Evolutionary conservation across 257 asterid genomes (phyloP).

Genomic region (Lycium barbarum): DNA sequence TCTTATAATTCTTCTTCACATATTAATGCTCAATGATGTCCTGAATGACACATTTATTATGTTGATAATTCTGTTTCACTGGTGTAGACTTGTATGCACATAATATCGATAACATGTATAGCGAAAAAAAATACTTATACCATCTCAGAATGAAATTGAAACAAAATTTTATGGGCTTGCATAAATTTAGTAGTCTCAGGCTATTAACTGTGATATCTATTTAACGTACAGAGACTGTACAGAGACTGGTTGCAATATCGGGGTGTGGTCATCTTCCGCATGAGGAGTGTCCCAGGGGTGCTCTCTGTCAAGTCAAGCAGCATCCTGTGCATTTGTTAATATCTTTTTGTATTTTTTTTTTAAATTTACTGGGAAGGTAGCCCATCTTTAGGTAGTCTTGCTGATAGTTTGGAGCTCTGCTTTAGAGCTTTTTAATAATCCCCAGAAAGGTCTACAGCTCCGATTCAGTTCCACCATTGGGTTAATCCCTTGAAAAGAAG

Average conservation of each 20-base stretch:
- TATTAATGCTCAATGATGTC: not conserved
- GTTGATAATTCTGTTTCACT: not conserved
- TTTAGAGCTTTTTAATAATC: not conserved
- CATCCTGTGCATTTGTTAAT: not conserved
- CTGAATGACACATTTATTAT: not conserved
- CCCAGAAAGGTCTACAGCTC: not conserved
- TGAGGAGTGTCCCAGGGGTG: slow-evolving; percentile 86
- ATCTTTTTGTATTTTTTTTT: not conserved
- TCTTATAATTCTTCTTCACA: too few relatives aligned
- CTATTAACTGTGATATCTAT: slow-evolving; percentile 2
- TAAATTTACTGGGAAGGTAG: slow-evolving; percentile 9
- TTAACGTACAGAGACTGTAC: slow-evolving; percentile 68
- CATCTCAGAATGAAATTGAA: not conserved
- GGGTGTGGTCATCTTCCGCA: slow-evolving; percentile 99
- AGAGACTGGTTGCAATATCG: slow-evolving; percentile 91
- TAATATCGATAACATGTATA: not conserved
- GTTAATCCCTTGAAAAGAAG: not conserved
- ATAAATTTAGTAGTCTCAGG: not conserved
- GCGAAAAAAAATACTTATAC: not conserved
- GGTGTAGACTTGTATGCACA: not conserved
- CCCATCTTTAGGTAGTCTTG: slow-evolving; percentile 21
- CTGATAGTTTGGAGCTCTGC: slow-evolving; percentile 20
- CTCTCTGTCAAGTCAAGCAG: not conserved
- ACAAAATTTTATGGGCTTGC: not conserved
- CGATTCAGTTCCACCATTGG: too few relatives aligned